A percentile compares a stretch with the other conserved stretches of the same genome.
phyloP scores from a whole-genome alignment of 225 moss, liverwort and hornwort genomes.

The Sphagnum tenellum region DNA sequence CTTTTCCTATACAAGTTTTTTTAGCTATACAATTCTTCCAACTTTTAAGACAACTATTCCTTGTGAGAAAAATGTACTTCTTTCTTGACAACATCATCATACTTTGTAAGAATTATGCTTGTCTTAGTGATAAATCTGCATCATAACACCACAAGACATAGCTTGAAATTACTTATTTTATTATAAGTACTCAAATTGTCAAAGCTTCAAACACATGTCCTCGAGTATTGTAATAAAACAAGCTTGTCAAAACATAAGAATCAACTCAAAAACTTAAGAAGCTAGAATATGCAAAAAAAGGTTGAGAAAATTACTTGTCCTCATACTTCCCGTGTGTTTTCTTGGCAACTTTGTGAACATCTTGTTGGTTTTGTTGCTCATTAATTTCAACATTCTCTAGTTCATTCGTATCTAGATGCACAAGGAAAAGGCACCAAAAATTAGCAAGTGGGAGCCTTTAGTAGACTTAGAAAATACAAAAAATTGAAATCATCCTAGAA shows the following conservation, averaged over 20 bases:
- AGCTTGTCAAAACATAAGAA: not conserved
- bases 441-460: too few relatives aligned
- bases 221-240: not conserved
- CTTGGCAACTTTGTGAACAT: constrained; percentile 94
- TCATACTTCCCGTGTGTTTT: constrained; percentile 82
- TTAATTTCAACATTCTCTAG: constrained; percentile 82
- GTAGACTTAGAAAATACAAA: too few relatives aligned
- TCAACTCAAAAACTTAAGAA: too few relatives aligned
- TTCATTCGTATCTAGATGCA: constrained; percentile 56
- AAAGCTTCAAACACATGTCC: too few relatives aligned
- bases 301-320: constrained; percentile 59
- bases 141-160: not conserved
- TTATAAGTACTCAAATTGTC: too few relatives aligned
- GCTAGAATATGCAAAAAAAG: not conserved
- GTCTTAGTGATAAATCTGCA: constrained; percentile 69
- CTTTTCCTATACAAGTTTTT: too few relatives aligned
- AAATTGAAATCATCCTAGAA: too few relatives aligned
- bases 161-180: not conserved
- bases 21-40: not conserved
- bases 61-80: constrained; percentile 45
- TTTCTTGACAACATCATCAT: constrained; percentile 74
- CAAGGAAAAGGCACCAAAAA: too few relatives aligned
- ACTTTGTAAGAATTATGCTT: constrained; percentile 78
- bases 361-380: constrained; percentile 72
- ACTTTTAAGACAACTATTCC: not conserved